Evolutionary conservation across 202 grass and related monocot species (phyloP).

Genomic region (Alloteropsis angusta): DNA sequence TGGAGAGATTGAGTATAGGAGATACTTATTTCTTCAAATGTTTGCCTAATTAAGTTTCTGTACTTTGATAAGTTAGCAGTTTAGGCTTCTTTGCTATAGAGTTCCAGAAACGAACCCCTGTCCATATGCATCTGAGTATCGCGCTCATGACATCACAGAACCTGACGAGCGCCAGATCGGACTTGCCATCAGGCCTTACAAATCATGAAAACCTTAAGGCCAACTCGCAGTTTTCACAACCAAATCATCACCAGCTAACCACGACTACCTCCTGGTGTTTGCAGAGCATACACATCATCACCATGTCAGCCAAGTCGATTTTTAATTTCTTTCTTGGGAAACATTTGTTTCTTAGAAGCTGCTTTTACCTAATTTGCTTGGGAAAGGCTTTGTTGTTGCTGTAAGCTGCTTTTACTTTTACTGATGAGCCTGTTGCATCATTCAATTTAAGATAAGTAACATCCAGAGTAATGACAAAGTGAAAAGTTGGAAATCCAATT

Average conservation of each 20-base stretch:
- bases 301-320: no score
- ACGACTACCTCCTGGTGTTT: no score
- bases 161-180: no score
- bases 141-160: no score
- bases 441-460: constrained; percentile 1
- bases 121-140: no score
- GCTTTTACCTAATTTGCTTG: background rate
- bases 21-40: background rate
- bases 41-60: background rate
- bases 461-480: background rate
- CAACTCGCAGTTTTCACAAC: no score
- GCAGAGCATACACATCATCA: no score
- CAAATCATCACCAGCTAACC: no score
- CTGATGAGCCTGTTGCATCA: background rate
- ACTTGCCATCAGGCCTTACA: no score
- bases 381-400: background rate
- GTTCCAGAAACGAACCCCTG: no score
- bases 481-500: background rate
- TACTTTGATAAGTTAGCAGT: background rate
- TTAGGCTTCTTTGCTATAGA: background rate
- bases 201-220: no score
- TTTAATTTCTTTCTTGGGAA: background rate
- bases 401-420: background rate
- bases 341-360: background rate
- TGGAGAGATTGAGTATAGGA: background rate